Evolutionary conservation across 805 yeast genomes (phyloP), one percentile per base, ranked within the genome.

Genomic region (Metschnikowia santaceciliae): DNA sequence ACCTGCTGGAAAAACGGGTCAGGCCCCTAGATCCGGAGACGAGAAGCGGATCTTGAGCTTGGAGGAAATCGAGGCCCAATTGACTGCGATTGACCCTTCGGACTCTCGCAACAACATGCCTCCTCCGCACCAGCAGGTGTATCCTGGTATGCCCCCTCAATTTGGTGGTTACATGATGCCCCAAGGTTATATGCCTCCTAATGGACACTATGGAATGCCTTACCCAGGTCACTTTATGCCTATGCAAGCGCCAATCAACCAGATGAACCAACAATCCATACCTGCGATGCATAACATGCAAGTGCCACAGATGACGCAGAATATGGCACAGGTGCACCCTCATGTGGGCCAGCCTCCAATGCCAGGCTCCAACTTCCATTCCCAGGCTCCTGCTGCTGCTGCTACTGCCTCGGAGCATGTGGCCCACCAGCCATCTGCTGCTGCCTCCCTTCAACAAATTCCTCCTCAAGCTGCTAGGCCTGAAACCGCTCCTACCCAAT

Each of bases 1-100:
- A 3, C 32, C 39, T 43, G 42, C 8, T 43, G 47, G 10, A 65
- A 62, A 19, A 79, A 69, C 26, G 80, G 74, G 39, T 66, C 32
- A 70, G 70, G 43, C 66, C 54, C 20, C 63, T 59, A 26, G 40
- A 32, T 37, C 26, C 2, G 33, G 46, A 26, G 58, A 58, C 10
- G 74, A 70, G 47, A 74, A 74, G 58, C 78, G 77, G 59, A 76
- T 85, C 20, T 68, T 87, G 58, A 86, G 96, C 10, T 74, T 89
- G 65, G 92, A 87, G 64, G 95, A 90, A 60, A 80, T 90, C 56
- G 96, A 90, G 69, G 89, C 96, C 7, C 89, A 83, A 60, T 73
- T 85, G 63, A 72, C 83, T 52, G 75, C 78, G 4, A 73, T 77
- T 50, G 77, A 71, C 50, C 61, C 61, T 40, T 46, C 59, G 46